phyloP scores from a whole-genome alignment of 176 grass and related monocot genomes.

The Lolium perenne region DNA sequence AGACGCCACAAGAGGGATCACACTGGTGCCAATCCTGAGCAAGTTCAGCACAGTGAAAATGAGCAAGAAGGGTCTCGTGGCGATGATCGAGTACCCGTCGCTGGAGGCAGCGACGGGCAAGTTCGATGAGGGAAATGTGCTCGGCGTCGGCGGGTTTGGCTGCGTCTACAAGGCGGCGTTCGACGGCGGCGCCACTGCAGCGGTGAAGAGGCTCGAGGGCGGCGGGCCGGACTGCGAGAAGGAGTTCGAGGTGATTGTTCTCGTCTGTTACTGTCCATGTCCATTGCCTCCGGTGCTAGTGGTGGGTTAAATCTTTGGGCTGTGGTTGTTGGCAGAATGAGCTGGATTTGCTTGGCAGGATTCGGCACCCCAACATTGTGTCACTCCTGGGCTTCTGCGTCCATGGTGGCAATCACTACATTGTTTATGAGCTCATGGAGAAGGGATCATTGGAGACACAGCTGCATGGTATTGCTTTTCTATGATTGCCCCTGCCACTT shows the following conservation, averaged over 20 bases:
- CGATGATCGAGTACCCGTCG: slow-evolving; percentile 70
- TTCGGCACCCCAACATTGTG: slow-evolving; percentile 94
- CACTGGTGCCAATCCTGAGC: slow-evolving; percentile 69
- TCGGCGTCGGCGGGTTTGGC: slow-evolving; percentile 83
- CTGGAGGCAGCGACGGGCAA: slow-evolving; percentile 72
- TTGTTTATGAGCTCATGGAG: slow-evolving; percentile 98
- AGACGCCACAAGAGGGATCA: slow-evolving; percentile 65
- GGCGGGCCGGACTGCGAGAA: slow-evolving; percentile 68
- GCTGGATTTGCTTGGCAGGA: slow-evolving; percentile 88
- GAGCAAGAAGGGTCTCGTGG: slow-evolving; percentile 70
- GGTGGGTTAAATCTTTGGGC: slow-evolving; percentile 15
- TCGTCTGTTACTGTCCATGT: background rate
- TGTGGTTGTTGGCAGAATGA: slow-evolving; percentile 79
- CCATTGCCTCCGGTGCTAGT: background rate
- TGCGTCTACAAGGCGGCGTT: slow-evolving; percentile 83
- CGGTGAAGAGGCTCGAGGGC: slow-evolving; percentile 75
- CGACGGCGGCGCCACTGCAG: slow-evolving; percentile 59
- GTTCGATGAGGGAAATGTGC: slow-evolving; percentile 77
- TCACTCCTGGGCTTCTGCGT: slow-evolving; percentile 92
- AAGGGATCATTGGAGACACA: slow-evolving; percentile 91
- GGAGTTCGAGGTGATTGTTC: slow-evolving; percentile 80
- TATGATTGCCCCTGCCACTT: slow-evolving; percentile 49
- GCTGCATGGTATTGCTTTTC: slow-evolving; percentile 73
- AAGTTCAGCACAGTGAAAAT: slow-evolving; percentile 76
- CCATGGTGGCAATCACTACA: slow-evolving; percentile 64